Evolutionary conservation across 306 rosid species (phyloP).

Genomic region (Gastrolobium bilobum): DNA sequence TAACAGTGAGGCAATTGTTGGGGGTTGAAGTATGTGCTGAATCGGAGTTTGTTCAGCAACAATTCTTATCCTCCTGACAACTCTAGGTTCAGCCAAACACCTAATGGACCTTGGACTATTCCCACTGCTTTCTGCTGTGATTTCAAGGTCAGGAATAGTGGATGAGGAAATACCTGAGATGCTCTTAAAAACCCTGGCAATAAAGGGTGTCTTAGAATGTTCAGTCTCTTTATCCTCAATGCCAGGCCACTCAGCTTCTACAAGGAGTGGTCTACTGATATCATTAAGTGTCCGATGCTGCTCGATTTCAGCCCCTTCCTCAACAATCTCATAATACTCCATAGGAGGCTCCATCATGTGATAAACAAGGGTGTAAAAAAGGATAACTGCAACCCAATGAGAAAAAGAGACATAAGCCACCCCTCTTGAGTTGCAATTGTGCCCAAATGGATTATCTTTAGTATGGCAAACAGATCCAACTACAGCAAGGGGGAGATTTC

Average conservation of each 20-base stretch:
- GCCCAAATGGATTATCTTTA: conserved; percentile 76
- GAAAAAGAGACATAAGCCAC: conserved; percentile 90
- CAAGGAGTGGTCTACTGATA: conserved; percentile 80
- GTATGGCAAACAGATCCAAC: conserved; percentile 87
- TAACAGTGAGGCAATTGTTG: conserved; percentile 84
- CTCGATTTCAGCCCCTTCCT: conserved; percentile 65
- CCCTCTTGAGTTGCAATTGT: conserved; percentile 75
- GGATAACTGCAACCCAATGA: conserved; percentile 90
- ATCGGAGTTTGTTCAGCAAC: conserved; percentile 90
- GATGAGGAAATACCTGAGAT: conserved; percentile 61
- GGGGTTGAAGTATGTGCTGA: conserved; percentile 87
- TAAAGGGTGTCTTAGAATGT: conserved; percentile 82
- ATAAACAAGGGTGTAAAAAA: conserved; percentile 89
- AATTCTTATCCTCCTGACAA: conserved; percentile 78
- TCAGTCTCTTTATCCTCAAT: conserved; percentile 91
- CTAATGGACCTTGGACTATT: conserved; percentile 75
- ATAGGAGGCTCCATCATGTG: conserved; percentile 98
- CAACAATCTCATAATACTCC: conserved; percentile 76
- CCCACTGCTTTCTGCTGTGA: conserved; percentile 48
- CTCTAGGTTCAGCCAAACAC: conserved; percentile 88
- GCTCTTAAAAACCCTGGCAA: conserved; percentile 71
- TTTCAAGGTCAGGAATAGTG: conserved; percentile 64
- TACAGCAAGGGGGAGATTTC: conserved; percentile 85
- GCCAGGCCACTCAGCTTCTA: conserved; percentile 99
- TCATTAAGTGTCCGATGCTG: conserved; percentile 53